Conservation (phyloP, 352 stramenopile genomes). For the Globisporangium orthogonon region DNA sequence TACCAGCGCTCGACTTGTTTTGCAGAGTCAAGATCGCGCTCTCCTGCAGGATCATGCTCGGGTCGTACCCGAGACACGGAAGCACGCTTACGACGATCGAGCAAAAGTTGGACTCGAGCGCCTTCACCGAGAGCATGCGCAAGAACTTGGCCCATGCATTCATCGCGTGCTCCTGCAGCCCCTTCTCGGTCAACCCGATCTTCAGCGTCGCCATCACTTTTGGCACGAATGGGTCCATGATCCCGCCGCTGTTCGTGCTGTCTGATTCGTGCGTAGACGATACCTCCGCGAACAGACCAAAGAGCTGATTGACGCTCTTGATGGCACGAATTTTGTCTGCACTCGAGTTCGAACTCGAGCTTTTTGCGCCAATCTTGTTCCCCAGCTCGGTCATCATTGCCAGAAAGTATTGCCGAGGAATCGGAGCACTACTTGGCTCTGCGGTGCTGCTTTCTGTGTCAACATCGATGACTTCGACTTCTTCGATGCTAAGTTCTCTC, state of each 20-base stretch:
- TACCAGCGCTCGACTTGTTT: slow-evolving; percentile 15
- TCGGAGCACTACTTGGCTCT: slow-evolving; percentile 27
- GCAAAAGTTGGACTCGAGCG: slow-evolving; percentile 75
- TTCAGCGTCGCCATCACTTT: slow-evolving; percentile 90
- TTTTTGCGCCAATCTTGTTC: slow-evolving; percentile 46
- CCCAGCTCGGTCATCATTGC: slow-evolving; percentile 80
- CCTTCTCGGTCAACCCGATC: slow-evolving; percentile 48
- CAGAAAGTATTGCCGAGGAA: slow-evolving; percentile 76
- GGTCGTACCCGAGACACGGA: slow-evolving; percentile 54
- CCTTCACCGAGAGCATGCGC: slow-evolving; percentile 71
- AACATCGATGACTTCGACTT: slow-evolving; percentile 15
- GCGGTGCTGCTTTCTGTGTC: slow-evolving; percentile 13
- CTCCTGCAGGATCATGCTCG: slow-evolving; percentile 24
- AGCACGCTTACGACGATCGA: slow-evolving; percentile 86
- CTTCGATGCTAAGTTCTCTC: slow-evolving; percentile 22
- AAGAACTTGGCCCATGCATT: slow-evolving; percentile 75
- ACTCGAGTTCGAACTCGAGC: slow-evolving; percentile 15
- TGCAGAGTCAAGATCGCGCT: neutral
- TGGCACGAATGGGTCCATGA: slow-evolving; percentile 77
- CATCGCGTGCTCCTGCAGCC: slow-evolving; percentile 56
- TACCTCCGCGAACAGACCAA: slow-evolving; percentile 47
- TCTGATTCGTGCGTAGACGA: slow-evolving; percentile 16
- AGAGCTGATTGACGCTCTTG: slow-evolving; percentile 64
- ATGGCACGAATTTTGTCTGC: slow-evolving; percentile 54
- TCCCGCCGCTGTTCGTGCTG: slow-evolving; percentile 25